phyloP scores from a whole-genome alignment of 306 rosid genomes.

The Sophora flavescens region DNA sequence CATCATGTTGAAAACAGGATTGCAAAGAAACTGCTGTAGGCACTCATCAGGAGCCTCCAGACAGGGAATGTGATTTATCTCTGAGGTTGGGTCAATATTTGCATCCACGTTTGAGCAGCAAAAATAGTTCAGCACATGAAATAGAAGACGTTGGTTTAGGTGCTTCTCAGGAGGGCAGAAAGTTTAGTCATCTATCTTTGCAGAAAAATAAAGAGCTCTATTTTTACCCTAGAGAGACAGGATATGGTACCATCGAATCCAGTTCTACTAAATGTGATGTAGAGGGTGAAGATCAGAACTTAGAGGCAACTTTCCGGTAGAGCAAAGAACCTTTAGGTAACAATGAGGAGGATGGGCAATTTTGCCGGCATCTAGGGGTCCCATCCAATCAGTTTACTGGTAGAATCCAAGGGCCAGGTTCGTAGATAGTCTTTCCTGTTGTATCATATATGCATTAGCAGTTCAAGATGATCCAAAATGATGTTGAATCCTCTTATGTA shows the following conservation, averaged over 20 bases:
- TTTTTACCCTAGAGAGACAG: conserved; percentile 68
- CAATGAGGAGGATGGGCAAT: conserved; percentile 75
- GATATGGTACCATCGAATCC: conserved; percentile 60
- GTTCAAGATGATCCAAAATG: conserved; percentile 54
- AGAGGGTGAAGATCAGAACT: conserved; percentile 65
- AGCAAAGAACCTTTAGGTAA: conserved; percentile 71
- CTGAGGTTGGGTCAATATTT: conserved; percentile 77
- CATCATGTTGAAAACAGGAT: conserved; percentile 52
- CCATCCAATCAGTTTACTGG: conserved; percentile 73
- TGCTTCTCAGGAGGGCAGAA: conserved; percentile 62
- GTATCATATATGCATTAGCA: conserved; percentile 62
- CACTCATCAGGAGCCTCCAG: conserved; percentile 56
- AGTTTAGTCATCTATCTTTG: conserved; percentile 53
- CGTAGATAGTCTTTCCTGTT: conserved; percentile 67
- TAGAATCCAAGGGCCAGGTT: conserved; percentile 71
- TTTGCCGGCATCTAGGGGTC: conserved; percentile 76
- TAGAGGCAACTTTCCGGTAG: conserved; percentile 64
- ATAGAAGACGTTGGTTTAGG: conserved; percentile 62
- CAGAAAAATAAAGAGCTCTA: conserved; percentile 61
- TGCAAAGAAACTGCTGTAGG: conserved; percentile 47
- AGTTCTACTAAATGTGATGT: conserved; percentile 56
- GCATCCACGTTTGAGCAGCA: conserved; percentile 58
- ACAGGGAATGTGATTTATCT: conserved; percentile 77
- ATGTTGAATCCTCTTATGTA: conserved; percentile 60
- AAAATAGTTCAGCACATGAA: conserved; percentile 58